Evolutionary conservation across 1,284 basidiomycete genomes (phyloP).

Genomic region (Boletus semigastroideus): DNA sequence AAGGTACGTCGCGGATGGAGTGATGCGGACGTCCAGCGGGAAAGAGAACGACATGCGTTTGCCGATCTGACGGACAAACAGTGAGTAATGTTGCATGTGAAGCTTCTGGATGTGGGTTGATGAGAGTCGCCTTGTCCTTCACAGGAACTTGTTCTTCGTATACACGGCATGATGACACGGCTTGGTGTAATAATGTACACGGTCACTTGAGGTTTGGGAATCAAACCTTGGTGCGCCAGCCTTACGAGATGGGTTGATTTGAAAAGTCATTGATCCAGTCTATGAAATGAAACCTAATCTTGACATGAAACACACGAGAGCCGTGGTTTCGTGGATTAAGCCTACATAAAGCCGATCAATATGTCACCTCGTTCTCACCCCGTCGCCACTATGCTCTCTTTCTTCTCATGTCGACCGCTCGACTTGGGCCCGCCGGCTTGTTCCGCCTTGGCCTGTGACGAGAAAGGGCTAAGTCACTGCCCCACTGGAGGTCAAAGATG

Average conservation of each 20-base stretch:
- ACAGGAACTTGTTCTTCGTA: slow-evolving; percentile 27
- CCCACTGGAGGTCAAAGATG: background rate
- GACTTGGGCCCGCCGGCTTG: background rate
- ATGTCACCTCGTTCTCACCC: slow-evolving; percentile 18
- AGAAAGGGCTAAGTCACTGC: background rate
- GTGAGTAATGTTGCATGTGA: slow-evolving; percentile 14
- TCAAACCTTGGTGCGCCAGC: background rate
- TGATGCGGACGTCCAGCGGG: slow-evolving; percentile 32
- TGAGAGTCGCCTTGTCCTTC: background rate
- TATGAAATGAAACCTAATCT: slow-evolving; percentile 23
- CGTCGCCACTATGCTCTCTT: background rate
- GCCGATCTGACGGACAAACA: slow-evolving; percentile 36
- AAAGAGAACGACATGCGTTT: slow-evolving; percentile 37
- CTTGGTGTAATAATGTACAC: slow-evolving; percentile 1
- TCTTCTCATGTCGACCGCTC: background rate
- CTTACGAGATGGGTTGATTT: slow-evolving; percentile 9
- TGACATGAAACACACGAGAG: slow-evolving; percentile 10
- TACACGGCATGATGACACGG: slow-evolving; percentile 18
- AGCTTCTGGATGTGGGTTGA: slow-evolving; percentile 1
- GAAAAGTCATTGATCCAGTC: too few relatives aligned
- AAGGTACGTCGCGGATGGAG: slow-evolving; percentile 31
- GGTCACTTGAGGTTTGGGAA: slow-evolving; percentile 4
- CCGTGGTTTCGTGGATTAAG: slow-evolving; percentile 1
- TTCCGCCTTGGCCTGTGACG: slow-evolving; percentile 11
- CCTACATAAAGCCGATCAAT: slow-evolving; percentile 16